Evolutionary conservation across 169 alveolate genomes (phyloP).

Genomic region (Plasmodium knowlesi): DNA sequence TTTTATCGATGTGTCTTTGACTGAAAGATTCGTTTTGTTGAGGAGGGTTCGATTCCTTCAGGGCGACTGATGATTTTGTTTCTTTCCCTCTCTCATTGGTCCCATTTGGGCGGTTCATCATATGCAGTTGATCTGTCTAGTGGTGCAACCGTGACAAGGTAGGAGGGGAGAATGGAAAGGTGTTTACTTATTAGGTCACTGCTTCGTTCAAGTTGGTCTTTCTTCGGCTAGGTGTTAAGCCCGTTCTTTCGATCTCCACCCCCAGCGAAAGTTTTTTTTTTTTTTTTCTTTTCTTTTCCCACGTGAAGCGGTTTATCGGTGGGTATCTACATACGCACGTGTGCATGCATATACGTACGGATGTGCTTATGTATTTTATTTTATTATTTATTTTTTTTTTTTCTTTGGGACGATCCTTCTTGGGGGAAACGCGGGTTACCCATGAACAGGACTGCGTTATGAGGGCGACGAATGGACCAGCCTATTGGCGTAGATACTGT

Average conservation of each 20-base stretch:
- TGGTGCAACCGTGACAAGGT: background rate
- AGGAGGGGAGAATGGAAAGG: background rate
- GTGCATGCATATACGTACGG: background rate
- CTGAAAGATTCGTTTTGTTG: background rate
- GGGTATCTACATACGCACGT: background rate
- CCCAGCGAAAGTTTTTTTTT: background rate
- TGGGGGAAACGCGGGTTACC: background rate
- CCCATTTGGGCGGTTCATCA: constrained; percentile 13
- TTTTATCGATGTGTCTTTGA: background rate
- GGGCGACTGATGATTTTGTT: background rate
- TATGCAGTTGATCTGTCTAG: background rate
- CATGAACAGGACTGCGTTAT: background rate
- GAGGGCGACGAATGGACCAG: background rate
- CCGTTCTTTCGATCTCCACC: background rate
- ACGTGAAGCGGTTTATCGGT: background rate
- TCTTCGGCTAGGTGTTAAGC: background rate
- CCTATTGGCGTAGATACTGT: too few relatives aligned
- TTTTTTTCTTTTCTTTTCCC: background rate
- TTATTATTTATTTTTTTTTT: too few relatives aligned
- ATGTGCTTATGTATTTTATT: background rate
- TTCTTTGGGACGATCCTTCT: background rate
- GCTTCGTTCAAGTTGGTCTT: background rate
- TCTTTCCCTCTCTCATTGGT: background rate
- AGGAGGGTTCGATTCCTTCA: background rate
- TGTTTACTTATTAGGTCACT: background rate